These are phyloP conservation scores for Ceratobasidium sp. DNA, from an alignment of 1,284 basidiomycete species.

Conservation along the genomic window DNA sequence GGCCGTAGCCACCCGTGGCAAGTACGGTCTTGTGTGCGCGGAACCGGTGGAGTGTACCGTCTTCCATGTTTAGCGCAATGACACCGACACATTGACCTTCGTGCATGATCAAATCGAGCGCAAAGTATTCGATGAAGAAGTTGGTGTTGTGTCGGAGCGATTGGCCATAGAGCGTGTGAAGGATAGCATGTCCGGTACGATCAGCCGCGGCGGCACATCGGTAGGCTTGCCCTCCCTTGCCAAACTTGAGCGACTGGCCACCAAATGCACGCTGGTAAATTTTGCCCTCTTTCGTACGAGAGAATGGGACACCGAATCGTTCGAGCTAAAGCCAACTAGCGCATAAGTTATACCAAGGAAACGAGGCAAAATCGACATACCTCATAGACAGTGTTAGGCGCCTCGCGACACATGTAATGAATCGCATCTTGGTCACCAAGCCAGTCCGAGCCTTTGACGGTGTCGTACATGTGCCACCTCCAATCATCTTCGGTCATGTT, in stretches of 20 bases:
- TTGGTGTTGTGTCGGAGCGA: conserved; percentile 99
- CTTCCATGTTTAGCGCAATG: conserved; percentile 99
- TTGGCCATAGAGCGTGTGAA: conserved; percentile 99
- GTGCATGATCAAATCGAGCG: conserved; percentile 97
- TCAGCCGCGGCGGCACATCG: conserved; percentile 99
- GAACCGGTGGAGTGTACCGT: conserved; percentile 98
- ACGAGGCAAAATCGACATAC: conserved; percentile 53
- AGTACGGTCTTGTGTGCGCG: conserved; percentile 98
- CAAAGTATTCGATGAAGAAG: conserved; percentile 99
- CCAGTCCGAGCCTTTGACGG: conserved; percentile 99
- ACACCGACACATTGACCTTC: conserved; percentile 99
- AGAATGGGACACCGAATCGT: conserved; percentile 99
- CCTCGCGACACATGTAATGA: conserved; percentile 99
- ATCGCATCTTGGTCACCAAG: conserved; percentile 99
- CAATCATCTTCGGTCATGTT: conserved; percentile 99
- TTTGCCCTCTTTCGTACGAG: conserved; percentile 98
- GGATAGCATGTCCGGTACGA: conserved; percentile 97
- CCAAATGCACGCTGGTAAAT: conserved; percentile 99
- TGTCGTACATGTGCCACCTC: conserved; percentile 99
- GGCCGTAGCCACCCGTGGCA: conserved; percentile 98
- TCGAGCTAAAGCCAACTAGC: conserved; percentile 71
- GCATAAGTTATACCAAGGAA: neutral
- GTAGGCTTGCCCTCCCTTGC: conserved; percentile 99
- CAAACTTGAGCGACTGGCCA: conserved; percentile 96
- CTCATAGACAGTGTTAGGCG: conserved; percentile 92